These are phyloP conservation scores for Beauveria bassiana DNA, from an alignment of 2,329 filamentous ascomycete species.

Conservation along the genomic window DNA sequence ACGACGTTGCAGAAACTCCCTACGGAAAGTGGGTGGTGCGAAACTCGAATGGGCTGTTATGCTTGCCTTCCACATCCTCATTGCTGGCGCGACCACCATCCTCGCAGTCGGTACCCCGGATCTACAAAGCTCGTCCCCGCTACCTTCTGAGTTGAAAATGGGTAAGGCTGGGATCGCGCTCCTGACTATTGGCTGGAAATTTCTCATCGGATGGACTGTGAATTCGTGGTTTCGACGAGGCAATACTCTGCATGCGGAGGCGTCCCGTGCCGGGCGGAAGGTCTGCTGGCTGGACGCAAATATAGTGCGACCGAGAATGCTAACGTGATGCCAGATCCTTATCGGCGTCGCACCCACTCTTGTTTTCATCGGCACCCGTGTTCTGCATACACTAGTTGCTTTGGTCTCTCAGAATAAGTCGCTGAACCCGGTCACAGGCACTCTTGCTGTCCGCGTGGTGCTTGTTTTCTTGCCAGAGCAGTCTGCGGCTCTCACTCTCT, in stretches of 20 bases:
- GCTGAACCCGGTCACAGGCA: not conserved
- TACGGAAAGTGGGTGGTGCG: not conserved
- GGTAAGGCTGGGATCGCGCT: slow-evolving; percentile 8
- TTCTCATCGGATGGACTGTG: not conserved
- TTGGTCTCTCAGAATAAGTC: slow-evolving; percentile 4
- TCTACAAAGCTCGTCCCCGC: not conserved
- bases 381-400: slow-evolving; percentile 6
- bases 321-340: not conserved
- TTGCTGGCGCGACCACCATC: slow-evolving; percentile 6
- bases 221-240: not conserved
- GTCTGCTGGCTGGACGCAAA: not conserved
- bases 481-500: not conserved
- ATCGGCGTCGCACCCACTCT: not conserved
- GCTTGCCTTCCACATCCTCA: not conserved
- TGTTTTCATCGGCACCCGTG: slow-evolving; percentile 7
- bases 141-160: not conserved
- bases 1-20: not conserved
- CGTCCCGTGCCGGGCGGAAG: not conserved
- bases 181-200: not conserved
- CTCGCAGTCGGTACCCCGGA: slow-evolving; percentile 6
- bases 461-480: slow-evolving; percentile 4
- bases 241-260: not conserved
- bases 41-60: slow-evolving; percentile 9
- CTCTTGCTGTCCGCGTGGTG: not conserved
- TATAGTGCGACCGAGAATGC: not conserved